Conservation (phyloP, 176 grass and related monocot species). For the Panicum miliaceum region DNA sequence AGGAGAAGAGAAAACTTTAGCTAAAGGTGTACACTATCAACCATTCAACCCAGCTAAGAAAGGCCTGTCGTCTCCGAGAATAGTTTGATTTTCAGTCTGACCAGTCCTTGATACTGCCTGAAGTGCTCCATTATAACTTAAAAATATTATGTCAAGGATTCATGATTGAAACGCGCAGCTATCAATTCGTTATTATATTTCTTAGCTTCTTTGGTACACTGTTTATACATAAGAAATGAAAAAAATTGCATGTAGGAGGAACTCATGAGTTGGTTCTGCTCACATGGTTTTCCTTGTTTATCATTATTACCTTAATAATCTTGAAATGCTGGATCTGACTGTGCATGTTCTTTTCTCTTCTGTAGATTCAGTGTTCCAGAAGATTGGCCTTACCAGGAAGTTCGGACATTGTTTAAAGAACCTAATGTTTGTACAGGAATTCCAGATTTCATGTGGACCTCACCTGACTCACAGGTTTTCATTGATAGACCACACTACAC, state of each 20-base stretch:
- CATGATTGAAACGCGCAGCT: background rate
- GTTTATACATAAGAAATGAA: background rate
- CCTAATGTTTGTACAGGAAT: slow-evolving; percentile 66
- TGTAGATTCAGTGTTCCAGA: slow-evolving; percentile 83
- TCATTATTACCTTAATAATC: slow-evolving; percentile 22
- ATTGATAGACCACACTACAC: slow-evolving; percentile 15
- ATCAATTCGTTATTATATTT: background rate
- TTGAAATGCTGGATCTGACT: slow-evolving; percentile 17
- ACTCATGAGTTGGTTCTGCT: background rate
- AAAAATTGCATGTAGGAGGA: background rate
- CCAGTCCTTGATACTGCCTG: slow-evolving; percentile 14
- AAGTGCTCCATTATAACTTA: background rate
- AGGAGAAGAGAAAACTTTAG: too few relatives aligned
- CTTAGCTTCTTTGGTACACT: slow-evolving; percentile 8
- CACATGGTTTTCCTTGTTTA: slow-evolving; percentile 5
- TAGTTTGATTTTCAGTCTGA: slow-evolving; percentile 27
- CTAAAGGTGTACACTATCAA: too few relatives aligned
- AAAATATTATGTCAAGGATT: background rate
- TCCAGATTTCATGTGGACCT: slow-evolving; percentile 73
- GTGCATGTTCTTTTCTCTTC: slow-evolving; percentile 1
- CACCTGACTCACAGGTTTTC: slow-evolving; percentile 72
- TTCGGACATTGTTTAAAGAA: slow-evolving; percentile 79
- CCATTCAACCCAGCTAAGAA: too few relatives aligned
- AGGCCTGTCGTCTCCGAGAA: too few relatives aligned
- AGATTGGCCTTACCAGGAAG: slow-evolving; percentile 95